Evolutionary conservation across 179 eudicot genomes (phyloP), one percentile per base, ranked within the genome.

Genomic region (Drosera spatulata): DNA sequence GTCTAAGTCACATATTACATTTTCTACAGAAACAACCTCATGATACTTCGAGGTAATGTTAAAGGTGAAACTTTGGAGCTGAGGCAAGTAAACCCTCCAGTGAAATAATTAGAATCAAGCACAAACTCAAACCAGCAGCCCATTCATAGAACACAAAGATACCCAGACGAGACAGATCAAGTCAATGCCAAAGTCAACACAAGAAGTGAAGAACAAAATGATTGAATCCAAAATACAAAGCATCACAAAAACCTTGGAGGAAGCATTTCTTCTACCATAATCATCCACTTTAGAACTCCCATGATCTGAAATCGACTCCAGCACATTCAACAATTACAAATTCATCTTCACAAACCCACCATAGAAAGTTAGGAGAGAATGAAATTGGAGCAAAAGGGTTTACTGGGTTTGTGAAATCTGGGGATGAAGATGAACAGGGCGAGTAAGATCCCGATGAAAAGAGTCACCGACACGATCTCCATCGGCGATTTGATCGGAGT

Each of bases 361-460:
- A 61, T 52, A 38, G 37, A 67, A 45, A 60, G 41, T 10, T 7
- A 10, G 8, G 39, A 59, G 33, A 53, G 10, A 5, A 22, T 15
- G 50, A 39, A 46, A 38, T 22, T 22, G 33, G 33, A 22, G 33
- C 0, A 3, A 10, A 22, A 22, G 33, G 33, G 33, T 22, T 22
- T 80, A 85, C 95, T 80, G 55, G 95, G 72, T 69, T 78, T 83
- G 11, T 70, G 56, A 42, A 76, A 62, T 58, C 73, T 64, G 15
- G 97, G 93, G 67, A 80, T 67, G 5, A 84, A 39, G 59, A 82
- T 64, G 3, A 90, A 50, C 61, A 80, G 50, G 10, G 77, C 73
- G 39, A 83, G 22, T 7, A 87, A 60, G 71, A 82, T 7, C 42
- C 87, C 85, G 65, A 85, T 51, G 4, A 81, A 43, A 53, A 80